Conservation (phyloP, 768 basidiomycete species). For the Tricholomella constricta region DNA sequence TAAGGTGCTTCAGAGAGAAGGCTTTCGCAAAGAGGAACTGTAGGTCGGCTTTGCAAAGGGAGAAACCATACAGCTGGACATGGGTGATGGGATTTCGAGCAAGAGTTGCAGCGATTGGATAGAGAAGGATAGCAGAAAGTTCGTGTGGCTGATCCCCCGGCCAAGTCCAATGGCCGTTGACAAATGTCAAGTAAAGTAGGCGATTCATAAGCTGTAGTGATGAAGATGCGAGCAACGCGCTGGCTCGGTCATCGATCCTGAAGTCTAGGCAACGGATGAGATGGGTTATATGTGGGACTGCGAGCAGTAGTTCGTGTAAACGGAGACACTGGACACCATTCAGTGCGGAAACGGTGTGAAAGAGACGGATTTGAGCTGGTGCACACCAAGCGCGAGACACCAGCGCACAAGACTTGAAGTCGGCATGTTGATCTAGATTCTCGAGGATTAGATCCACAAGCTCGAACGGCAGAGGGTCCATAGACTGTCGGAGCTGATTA, state of each 20-base stretch:
- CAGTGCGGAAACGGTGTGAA: slow-evolving; percentile 8
- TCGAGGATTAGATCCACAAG: slow-evolving; percentile 30
- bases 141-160: slow-evolving; percentile 6
- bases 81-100: not conserved
- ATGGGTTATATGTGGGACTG: not conserved
- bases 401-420: slow-evolving; percentile 26
- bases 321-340: not conserved
- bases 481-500: not conserved
- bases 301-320: not conserved
- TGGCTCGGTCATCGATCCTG: slow-evolving; percentile 2
- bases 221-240: not conserved
- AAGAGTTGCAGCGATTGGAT: not conserved
- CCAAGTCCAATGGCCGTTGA: slow-evolving; percentile 5
- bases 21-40: not conserved
- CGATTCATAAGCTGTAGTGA: not conserved
- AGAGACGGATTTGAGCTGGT: slow-evolving; percentile 26
- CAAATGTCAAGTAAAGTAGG: not conserved
- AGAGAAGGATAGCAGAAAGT: slow-evolving; percentile 1
- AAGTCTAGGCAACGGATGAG: slow-evolving; percentile 2
- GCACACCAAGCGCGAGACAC: slow-evolving; percentile 27
- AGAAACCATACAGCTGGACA: slow-evolving; percentile 2
- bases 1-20: not conserved
- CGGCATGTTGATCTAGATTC: slow-evolving; percentile 21
- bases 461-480: slow-evolving; percentile 25
- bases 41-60: slow-evolving; percentile 3